Conservation (phyloP, 225 moss, liverwort and hornwort species). For the Pleurozium schreberi region DNA sequence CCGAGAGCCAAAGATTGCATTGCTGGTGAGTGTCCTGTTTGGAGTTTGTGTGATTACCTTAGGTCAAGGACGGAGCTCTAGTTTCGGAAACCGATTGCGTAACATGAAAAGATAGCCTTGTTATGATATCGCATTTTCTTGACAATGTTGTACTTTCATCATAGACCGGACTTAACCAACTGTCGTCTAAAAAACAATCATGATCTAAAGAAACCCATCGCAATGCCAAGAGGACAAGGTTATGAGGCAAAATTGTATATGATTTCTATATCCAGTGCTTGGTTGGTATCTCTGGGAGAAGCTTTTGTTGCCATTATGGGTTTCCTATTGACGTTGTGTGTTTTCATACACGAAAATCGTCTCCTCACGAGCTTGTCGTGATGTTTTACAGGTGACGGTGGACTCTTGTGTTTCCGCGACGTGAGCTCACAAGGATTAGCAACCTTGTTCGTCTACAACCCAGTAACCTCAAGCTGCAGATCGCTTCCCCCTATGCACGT, state of each 20-base stretch:
- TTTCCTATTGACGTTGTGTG: neutral
- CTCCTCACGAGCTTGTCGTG: neutral
- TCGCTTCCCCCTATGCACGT: slow-evolving; percentile 20
- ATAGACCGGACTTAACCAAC: no score
- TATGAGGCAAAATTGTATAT: neutral
- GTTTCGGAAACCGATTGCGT: neutral
- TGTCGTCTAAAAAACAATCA: no score
- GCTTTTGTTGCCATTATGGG: neutral
- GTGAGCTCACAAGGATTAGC: slow-evolving; percentile 24
- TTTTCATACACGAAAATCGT: neutral
- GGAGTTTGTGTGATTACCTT: neutral
- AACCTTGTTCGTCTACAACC: slow-evolving; percentile 35
- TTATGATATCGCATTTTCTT: neutral
- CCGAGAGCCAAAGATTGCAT: slow-evolving; percentile 28
- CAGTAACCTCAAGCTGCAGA: slow-evolving; percentile 8
- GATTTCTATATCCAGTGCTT: neutral
- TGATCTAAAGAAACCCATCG: neutral
- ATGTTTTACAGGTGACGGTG: slow-evolving; percentile 23
- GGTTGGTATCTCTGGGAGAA: neutral
- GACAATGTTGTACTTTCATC: neutral
- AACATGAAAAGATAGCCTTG: neutral
- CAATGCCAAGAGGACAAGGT: neutral
- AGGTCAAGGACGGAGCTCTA: neutral
- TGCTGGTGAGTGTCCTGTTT: slow-evolving; percentile 5
- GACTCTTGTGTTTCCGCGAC: slow-evolving; percentile 34